A percentile compares a stretch with the other conserved stretches of the same genome.
These are phyloP conservation scores for Trichomonascaceae sp. DNA, from an alignment of 1,139 yeast genomes.

Conservation along the genomic window DNA sequence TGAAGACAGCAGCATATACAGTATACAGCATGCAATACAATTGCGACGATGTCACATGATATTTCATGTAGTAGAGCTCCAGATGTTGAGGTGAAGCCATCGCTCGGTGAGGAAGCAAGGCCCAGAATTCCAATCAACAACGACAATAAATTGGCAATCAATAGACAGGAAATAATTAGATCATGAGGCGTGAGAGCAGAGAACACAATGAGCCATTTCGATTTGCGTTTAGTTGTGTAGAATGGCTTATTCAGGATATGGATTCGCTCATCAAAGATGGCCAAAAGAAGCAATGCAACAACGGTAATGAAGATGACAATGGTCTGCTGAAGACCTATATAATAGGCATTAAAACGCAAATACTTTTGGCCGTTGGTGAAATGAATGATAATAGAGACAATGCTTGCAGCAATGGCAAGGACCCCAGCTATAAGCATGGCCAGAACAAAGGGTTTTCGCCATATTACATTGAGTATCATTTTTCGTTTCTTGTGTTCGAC, in stretches of 20 bases:
- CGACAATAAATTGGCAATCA: not conserved
- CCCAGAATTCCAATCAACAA: not conserved
- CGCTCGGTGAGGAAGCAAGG: not conserved
- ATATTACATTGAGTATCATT: not conserved
- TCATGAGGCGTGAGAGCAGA: not conserved
- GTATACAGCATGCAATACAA: slow-evolving; percentile 2
- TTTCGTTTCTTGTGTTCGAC: not conserved
- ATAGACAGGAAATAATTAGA: not conserved
- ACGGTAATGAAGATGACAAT: not conserved
- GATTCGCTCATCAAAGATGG: not conserved
- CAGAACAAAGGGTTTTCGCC: not conserved
- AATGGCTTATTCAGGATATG: not conserved
- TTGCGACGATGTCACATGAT: not conserved
- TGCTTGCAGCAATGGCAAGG: not conserved
- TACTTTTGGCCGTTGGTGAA: not conserved
- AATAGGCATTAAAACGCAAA: not conserved
- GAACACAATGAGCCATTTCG: not conserved
- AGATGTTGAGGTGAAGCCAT: not conserved
- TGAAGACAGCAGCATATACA: slow-evolving; percentile 13
- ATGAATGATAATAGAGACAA: not conserved
- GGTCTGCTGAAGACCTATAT: not conserved
- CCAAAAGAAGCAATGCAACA: not conserved
- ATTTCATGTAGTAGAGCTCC: not conserved
- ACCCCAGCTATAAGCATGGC: not conserved
- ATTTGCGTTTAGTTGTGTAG: not conserved